phyloP scores from a whole-genome alignment of 257 asterid genomes.

The Solanum rostratum region DNA sequence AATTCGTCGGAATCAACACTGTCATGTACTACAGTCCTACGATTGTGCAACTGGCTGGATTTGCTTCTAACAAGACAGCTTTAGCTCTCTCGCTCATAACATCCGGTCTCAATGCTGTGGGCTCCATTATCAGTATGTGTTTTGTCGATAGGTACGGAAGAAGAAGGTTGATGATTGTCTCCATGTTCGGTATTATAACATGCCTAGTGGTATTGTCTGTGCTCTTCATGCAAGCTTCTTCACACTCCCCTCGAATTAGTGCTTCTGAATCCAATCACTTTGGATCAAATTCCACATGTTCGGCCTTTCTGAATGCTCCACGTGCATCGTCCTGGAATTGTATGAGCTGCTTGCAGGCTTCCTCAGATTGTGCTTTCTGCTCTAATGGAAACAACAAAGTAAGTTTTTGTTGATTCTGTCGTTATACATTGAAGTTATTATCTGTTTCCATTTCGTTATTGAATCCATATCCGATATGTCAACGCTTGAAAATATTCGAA shows the following conservation, averaged over 20 bases:
- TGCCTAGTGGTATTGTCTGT: slow-evolving; percentile 45
- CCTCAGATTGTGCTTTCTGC: slow-evolving; percentile 48
- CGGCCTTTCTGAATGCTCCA: slow-evolving; percentile 13
- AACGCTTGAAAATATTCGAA: neutral
- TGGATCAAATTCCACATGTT: slow-evolving; percentile 51
- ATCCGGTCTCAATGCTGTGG: slow-evolving; percentile 61
- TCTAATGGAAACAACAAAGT: slow-evolving; percentile 33
- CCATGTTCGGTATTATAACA: slow-evolving; percentile 48
- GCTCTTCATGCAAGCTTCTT: slow-evolving; percentile 34
- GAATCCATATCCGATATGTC: neutral
- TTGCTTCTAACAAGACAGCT: slow-evolving; percentile 67
- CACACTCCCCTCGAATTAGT: slow-evolving; percentile 38
- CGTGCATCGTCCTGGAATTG: slow-evolving; percentile 44
- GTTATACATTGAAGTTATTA: neutral
- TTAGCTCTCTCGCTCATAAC: slow-evolving; percentile 69
- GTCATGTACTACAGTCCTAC: slow-evolving; percentile 92
- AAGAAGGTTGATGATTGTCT: slow-evolving; percentile 57
- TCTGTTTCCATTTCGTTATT: neutral
- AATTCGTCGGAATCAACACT: slow-evolving; percentile 76
- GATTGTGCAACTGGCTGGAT: slow-evolving; percentile 68
- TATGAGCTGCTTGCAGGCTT: slow-evolving; percentile 35
- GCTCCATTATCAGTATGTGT: slow-evolving; percentile 53
- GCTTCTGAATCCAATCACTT: slow-evolving; percentile 35
- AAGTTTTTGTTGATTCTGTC: slow-evolving; percentile 7
- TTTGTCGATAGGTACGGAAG: slow-evolving; percentile 62